Base-by-base conservation (phyloP, 169 alveolate genomes). In the Babesia caballi region DNA sequence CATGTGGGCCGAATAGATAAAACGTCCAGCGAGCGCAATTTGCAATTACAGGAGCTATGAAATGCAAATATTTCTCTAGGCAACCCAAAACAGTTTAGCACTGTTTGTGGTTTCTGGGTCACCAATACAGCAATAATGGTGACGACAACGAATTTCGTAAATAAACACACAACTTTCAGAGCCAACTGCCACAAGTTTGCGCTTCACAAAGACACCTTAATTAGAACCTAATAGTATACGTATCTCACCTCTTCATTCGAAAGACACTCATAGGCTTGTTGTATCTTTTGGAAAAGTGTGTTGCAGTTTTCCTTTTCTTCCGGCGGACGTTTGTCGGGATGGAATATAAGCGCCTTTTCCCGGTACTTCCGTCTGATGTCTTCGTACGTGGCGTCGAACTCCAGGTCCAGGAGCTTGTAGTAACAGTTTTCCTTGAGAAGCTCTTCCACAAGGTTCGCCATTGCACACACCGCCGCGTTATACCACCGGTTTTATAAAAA, bases 331-430 rank as follows among this genome's bases (percentile, higher is more conserved):
- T 82, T 88, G 82, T 94, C 97, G 25, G 97, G 97, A 63, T 94
- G 97, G 35, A 78, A 86, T 54, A 88, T 83, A 35, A 91, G 83
- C 4, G 96, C 95, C 58, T 85, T 41, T 56, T 83, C 85, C 25
- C 93, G 85, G 74, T 90, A 94, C 21, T 95, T 94, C 72, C 75
- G 73, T 57, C 90, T 81, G 8, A 94, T 93, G 38, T 93, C 97
- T 30, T 87, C 75, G 23, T 61, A 85, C 9, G 89, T 56, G 33
- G 96, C 94, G 80, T 84, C 85, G 46, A 73, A 69, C 23, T 81
- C 80, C 25, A 94, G 70, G 41, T 95, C 98, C 30, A 94, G 85
- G 52, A 90, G 66, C 50, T 90, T 87, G 66, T 92, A 92, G 63
- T 90, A 91, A 51, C 78, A 67, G 25, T 23, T 86, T 90, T 27